Evolutionary conservation across 306 rosid species (phyloP), one percentile per base, ranked within the genome.

Genomic region (Pyrus betulifolia): DNA sequence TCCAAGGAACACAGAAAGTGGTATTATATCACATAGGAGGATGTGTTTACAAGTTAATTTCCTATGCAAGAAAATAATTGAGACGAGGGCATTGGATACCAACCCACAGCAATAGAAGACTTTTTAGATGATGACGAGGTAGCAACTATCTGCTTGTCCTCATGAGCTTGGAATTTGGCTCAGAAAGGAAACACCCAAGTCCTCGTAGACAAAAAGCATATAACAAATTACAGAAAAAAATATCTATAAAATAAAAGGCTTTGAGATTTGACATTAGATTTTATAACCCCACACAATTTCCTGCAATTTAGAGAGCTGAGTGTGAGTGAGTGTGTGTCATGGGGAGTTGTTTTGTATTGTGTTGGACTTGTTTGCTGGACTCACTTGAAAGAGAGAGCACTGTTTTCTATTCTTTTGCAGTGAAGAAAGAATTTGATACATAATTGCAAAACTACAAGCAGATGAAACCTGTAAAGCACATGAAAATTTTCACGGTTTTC

Each of bases 321-420:
- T 81, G 87, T 89, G 52, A 13, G 52, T 21, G 23, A 9, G 27
- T 9, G 52, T 21, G 23, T n/a, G 13, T 10, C 87, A 84, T 84
- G 74, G 85, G 78, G 70, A 45, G 78, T 90, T 90, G 96, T 91
- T 87, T 90, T 83, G 79, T 90, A 87, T 81, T 81, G 78, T 63
- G 78, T 90, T 90, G 97, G 97, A 85, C 84, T 89, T 80, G 91
- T 85, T 78, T 60, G 85, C 88, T 92, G 93, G 91, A 89, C 86
- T 30, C 61, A 77, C 78, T 70, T 35, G 82, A 69, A 21, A 28
- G 74, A 77, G 78, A 77, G 40, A 72, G 63, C 84, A 85, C 91
- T 83, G 69, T 90, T 87, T 78, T 76, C 87, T 76, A 82, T 86
- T 92, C 83, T 78, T 78, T 31, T 65, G 88, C 85, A 60, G 44